Evolutionary conservation across 164 flowering plant genomes (phyloP).

Genomic region (Magnolia changhungtana): DNA sequence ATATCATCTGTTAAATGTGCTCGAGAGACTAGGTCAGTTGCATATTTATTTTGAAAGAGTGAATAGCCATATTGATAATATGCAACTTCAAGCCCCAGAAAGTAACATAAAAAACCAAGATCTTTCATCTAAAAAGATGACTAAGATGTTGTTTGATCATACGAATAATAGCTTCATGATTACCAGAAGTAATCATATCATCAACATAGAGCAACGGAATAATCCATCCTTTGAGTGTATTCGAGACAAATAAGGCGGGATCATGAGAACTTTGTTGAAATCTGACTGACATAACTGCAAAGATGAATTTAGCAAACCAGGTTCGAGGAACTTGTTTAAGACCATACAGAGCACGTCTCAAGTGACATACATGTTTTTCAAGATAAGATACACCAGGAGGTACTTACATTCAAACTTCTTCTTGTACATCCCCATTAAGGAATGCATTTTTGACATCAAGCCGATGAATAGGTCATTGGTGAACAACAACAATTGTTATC

Average conservation of each 20-base stretch:
- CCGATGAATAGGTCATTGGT: neutral
- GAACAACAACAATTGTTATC: neutral
- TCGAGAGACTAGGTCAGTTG: neutral
- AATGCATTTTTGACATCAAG: slow-evolving; percentile 4
- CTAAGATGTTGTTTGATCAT: neutral
- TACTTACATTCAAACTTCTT: neutral
- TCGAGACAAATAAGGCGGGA: neutral
- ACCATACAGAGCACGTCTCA: neutral
- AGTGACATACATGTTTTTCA: neutral
- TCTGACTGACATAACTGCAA: neutral
- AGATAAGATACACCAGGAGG: neutral
- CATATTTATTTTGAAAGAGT: neutral
- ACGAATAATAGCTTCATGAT: neutral
- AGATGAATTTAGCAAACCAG: neutral
- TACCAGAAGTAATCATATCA: slow-evolving; percentile 1
- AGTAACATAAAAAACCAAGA: neutral
- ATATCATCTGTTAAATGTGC: neutral
- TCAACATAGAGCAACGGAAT: neutral
- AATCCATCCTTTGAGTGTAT: neutral
- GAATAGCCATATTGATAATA: neutral
- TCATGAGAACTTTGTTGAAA: neutral
- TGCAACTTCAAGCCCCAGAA: slow-evolving; percentile 1
- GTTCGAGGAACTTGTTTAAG: neutral
- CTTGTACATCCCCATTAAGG: neutral
- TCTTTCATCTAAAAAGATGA: neutral